Base-by-base conservation (phyloP, 2,329 filamentous ascomycete species). In the Xylariaceae sp. region DNA sequence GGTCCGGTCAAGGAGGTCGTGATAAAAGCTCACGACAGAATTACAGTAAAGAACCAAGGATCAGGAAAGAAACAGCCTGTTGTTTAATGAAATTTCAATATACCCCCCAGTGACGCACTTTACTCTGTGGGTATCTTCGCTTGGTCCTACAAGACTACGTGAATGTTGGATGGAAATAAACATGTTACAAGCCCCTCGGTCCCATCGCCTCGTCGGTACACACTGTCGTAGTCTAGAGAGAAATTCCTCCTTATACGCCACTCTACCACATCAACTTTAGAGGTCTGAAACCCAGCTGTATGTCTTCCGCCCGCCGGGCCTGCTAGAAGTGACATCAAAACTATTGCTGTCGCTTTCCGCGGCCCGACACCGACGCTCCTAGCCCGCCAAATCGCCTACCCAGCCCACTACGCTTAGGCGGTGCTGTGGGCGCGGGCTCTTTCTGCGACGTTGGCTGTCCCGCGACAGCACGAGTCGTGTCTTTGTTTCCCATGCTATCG, bases 311-410 rank as follows among this genome's bases (percentile, higher is more conserved):
- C 44, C 35, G 44, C 35, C n/a, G 8, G 13, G 56, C 15, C 5
- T 39, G 48, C 45, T 51, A 56, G 53, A 18, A 45, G 15, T 45
- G n/a, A 44, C 23, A 8, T 51, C 48, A 62, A 54, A 58, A 64
- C 66, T 68, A 71, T 64, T 71, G 68, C 62, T 74, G 69, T 66
- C 83, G 79, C 72, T 86, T 86, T 53, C 75, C 79, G 69, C 84
- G 84, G 49, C 86, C 84, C 49, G 86, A 78, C 13, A 89, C 87
- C 39, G 88, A 88, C n/a, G 87, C 88, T 51, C 86, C 86, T 3
- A 91, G 74, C 58, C 88, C 79, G 4, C 88, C 87, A 71, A 91
- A 84, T 69, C 89, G 83, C 66, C 82, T 86, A 4, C 87, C 84
- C 47, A 91, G 74, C 51, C 85, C 83, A 7, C 82, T 82, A 49